Percentiles rank a stretch among this genome's conserved stretches.
These are phyloP conservation scores for Ophiostoma sp. DNA, from an alignment of 2,329 filamentous ascomycete species.

Conservation along the genomic window DNA sequence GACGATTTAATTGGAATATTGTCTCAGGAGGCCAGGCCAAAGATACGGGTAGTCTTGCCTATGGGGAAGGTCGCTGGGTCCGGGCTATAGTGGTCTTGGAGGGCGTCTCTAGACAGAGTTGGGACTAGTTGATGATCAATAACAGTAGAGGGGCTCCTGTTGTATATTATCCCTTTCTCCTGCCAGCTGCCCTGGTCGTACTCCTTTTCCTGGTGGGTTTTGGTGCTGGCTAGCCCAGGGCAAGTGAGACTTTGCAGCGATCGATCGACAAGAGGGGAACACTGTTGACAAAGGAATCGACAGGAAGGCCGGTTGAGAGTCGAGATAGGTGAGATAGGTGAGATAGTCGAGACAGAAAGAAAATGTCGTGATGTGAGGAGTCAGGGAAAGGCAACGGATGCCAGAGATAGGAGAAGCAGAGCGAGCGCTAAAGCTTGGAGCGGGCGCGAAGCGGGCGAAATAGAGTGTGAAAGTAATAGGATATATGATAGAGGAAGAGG, in stretches of 20 bases:
- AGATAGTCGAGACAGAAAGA: too few species aligned
- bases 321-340: too few species aligned
- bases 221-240: not conserved
- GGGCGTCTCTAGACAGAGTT: slow-evolving; percentile 25
- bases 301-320: not conserved
- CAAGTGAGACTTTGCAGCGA: not conserved
- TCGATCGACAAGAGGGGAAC: not conserved
- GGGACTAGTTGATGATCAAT: slow-evolving; percentile 28
- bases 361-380: not conserved
- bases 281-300: not conserved
- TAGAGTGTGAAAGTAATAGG: not conserved
- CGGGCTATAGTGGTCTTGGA: slow-evolving; percentile 23
- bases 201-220: slow-evolving; percentile 3
- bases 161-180: slow-evolving; percentile 18
- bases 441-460: not conserved
- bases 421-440: slow-evolving; percentile 7
- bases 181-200: slow-evolving; percentile 1
- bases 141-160: slow-evolving; percentile 15
- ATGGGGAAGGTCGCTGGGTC: slow-evolving; percentile 27
- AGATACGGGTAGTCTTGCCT: slow-evolving; percentile 23
- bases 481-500: not conserved
- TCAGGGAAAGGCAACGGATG: too few species aligned
- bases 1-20: slow-evolving; percentile 1
- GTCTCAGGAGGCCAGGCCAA: slow-evolving; percentile 10
- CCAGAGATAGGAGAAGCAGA: not conserved